phyloP scores from a whole-genome alignment of 108 stramenopile species.

The Skeletonema tropicum region DNA sequence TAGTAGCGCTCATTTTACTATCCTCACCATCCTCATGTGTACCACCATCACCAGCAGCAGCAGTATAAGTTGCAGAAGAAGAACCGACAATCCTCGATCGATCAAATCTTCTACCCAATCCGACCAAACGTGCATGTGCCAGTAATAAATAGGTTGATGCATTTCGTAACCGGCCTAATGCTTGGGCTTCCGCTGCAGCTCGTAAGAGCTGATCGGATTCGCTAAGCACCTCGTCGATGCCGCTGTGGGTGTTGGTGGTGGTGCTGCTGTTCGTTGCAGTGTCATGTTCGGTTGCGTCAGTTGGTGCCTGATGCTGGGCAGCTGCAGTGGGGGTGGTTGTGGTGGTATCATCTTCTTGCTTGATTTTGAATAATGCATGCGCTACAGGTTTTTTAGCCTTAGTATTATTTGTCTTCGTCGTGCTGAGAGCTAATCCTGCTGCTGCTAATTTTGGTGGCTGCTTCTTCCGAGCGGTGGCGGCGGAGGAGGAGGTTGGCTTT shows the following conservation, averaged over 20 bases:
- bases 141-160: constrained; percentile 70
- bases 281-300: no score
- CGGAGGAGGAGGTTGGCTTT: neutral
- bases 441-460: neutral
- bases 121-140: constrained; percentile 79
- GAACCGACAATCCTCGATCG: constrained; percentile 33
- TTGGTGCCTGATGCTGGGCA: neutral
- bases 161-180: constrained; percentile 76
- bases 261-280: constrained; percentile 34
- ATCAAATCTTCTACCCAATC: constrained; percentile 85
- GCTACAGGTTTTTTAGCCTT: neutral
- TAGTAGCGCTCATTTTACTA: neutral
- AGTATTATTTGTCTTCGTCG: no score
- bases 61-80: neutral
- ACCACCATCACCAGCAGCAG: neutral
- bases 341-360: neutral
- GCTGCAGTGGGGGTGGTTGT: neutral
- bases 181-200: constrained; percentile 76
- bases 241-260: constrained; percentile 44
- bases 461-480: neutral
- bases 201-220: constrained; percentile 77
- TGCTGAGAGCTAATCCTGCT: neutral
- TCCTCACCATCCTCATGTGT: constrained; percentile 5
- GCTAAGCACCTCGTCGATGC: constrained; percentile 74
- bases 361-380: neutral